Base-by-base conservation (phyloP, 2,329 filamentous ascomycete species). In the Colletotrichum acutatum region DNA sequence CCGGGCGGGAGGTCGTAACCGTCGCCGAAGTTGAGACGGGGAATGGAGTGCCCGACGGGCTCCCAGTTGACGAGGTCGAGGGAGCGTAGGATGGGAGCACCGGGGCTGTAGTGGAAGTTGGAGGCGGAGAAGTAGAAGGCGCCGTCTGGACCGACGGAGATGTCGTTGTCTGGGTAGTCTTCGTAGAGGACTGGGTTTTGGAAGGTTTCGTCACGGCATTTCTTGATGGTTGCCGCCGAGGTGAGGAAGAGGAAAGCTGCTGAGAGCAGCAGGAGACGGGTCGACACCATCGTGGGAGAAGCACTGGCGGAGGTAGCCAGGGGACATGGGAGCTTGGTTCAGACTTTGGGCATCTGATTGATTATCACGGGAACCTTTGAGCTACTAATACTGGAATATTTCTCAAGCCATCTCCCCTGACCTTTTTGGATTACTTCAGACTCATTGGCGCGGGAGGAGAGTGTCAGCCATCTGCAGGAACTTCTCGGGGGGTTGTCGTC, bases 101-200 rank as follows among this genome's bases (percentile, higher is more conserved):
- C 89, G 0, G 89, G 85, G 12, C 86, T 88, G 76, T 87, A 90
- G 64, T 88, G 86, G 76, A 90, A 88, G 7, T 84, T 89, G 1
- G 88, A 90, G 0, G 88, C 86, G 0, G 86, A 87, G 75, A 87
- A 88, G 78, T 90, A 90, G 78, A 84, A 90, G 57, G 78, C 87
- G 2, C 83, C 83, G 74, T 88, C 83, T 4, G 83, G 82, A 0
- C 88, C 83, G 7, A 86, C 83, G 75, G 88, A 85, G 19, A 90
- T 82, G 75, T 90, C 88, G 22, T 87, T 82, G 74, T 90, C 89
- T 0, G 88, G 85, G 46, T 89, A 83, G 75, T 90, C 88, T 66
- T 88, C 82, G 82, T 85, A 90, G 2, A 90, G 78, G n/a, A 90
- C 81, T 0, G 88, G 88, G 75, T 90, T 89, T 16, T 78, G 80